A percentile compares a stretch with the other conserved stretches of the same genome.
These are phyloP conservation scores for Kockovaella imperatae DNA, from an alignment of 768 basidiomycete genomes.

Conservation along the genomic window DNA sequence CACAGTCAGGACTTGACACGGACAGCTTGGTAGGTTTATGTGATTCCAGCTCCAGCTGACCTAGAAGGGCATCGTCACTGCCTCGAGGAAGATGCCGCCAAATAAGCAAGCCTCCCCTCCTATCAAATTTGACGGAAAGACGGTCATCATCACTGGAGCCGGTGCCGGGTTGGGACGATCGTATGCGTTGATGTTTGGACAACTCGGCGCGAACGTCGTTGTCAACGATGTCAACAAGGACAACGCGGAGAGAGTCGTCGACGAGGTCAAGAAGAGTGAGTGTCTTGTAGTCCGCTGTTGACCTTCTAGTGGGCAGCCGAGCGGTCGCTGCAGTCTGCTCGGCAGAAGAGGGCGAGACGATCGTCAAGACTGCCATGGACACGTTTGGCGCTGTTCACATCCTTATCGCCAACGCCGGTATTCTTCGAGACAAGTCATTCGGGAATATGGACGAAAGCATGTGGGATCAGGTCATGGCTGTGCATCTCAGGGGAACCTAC, in stretches of 20 bases:
- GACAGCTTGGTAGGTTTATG: too few relatives aligned
- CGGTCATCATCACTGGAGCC: slow-evolving; percentile 87
- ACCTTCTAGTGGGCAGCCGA: slow-evolving; percentile 70
- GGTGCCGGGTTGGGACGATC: slow-evolving; percentile 88
- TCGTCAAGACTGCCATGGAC: slow-evolving; percentile 78
- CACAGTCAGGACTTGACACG: too few relatives aligned
- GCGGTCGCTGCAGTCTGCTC: slow-evolving; percentile 75
- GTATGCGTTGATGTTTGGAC: slow-evolving; percentile 85
- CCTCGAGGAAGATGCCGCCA: slow-evolving; percentile 55
- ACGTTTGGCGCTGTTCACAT: slow-evolving; percentile 82
- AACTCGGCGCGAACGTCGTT: slow-evolving; percentile 90
- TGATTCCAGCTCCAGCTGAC: slow-evolving; percentile 1
- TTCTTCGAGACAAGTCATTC: slow-evolving; percentile 89
- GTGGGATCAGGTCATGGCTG: slow-evolving; percentile 84
- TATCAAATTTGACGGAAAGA: slow-evolving; percentile 79
- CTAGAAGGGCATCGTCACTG: slow-evolving; percentile 48
- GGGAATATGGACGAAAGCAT: slow-evolving; percentile 78
- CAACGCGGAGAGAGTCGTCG: slow-evolving; percentile 70
- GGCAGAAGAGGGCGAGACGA: slow-evolving; percentile 81
- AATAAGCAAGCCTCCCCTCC: slow-evolving; percentile 63
- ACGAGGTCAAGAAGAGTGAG: slow-evolving; percentile 73
- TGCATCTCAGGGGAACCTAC: slow-evolving; percentile 85
- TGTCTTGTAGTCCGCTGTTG: slow-evolving; percentile 5
- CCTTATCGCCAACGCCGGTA: slow-evolving; percentile 86
- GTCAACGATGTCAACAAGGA: slow-evolving; percentile 90